Evolutionary conservation across 2,329 filamentous ascomycete species (phyloP), one percentile per base, ranked within the genome.

Genomic region (Cladophialophora psammophila): DNA sequence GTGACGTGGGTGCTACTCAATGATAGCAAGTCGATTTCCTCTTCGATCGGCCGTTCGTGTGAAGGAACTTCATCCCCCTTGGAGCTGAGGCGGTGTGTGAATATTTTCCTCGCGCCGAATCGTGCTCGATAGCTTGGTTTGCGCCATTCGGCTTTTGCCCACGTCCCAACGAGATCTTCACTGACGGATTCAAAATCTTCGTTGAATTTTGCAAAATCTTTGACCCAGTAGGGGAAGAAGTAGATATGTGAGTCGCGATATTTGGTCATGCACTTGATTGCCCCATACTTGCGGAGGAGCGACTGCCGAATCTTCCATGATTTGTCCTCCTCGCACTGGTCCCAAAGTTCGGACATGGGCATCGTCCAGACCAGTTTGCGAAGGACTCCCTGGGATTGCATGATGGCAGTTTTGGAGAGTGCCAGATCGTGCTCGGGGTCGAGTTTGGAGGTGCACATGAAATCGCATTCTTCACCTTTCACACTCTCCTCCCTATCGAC

Each of bases 71-170:
- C 61, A n/a, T 15, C 50, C 35, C 56, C 53, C 15, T 58, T 48
- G 18, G 60, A 31, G 5, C 38, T 40, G 2, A 59, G n/a, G 9
- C 52, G 54, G 40, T 50, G 48, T 50, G 59, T 48, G 2, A 95
- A 83, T 3, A 94, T 86, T 53, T 90, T 84, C 42, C 64, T 50
- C 1, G 71, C 69, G 10, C 69, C 67, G 60, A 68, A 69, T 48
- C 65, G 58, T 20, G 68, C 68, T 26, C 71, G 67, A 62, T 72
- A 74, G 56, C 54, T 53, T 1, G 72, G 69, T 61, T 86, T 83
- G 78, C 98, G 94, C 95, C 95, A 99, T 63, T 89, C 89, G 0
- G 94, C 89, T 78, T 98, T 98, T 38, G 94, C 92, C 93, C 94
- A 97, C 91, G 92, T 97, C 6, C 94, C 93, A 15, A 98, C 83